phyloP scores from a whole-genome alignment of 148 eudicot species.

The Pouteria glomerata region DNA sequence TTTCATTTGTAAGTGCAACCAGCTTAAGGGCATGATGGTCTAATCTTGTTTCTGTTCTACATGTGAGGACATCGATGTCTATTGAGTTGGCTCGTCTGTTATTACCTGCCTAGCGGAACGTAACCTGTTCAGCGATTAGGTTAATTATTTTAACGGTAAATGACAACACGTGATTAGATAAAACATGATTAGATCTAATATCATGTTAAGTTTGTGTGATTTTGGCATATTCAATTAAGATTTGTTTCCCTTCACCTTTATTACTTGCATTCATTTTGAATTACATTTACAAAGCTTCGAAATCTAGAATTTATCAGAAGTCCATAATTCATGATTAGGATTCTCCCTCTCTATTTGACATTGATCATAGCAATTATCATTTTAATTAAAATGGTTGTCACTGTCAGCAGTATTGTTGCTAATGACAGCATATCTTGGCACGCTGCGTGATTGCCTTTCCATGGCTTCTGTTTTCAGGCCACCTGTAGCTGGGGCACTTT shows the following conservation, averaged over 20 bases:
- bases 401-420: neutral
- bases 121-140: neutral
- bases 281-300: neutral
- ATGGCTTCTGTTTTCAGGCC: conserved; percentile 45
- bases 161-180: neutral
- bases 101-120: neutral
- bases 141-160: neutral
- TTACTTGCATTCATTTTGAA: neutral
- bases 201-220: neutral
- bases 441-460: neutral
- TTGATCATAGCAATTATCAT: neutral
- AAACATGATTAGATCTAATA: neutral
- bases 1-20: no score
- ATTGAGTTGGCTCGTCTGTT: neutral
- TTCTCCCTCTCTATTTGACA: neutral
- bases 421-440: neutral
- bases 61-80: neutral
- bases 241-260: neutral
- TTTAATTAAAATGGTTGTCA: neutral
- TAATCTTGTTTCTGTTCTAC: no score
- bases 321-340: neutral
- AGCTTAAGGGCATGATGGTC: no score
- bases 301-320: neutral
- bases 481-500: conserved; percentile 63
- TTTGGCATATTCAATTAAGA: neutral